Percentiles rank a stretch among this genome's conserved stretches.
phyloP scores from a whole-genome alignment of 2,329 filamentous ascomycete species.

The Macrophomina phaseolina region DNA sequence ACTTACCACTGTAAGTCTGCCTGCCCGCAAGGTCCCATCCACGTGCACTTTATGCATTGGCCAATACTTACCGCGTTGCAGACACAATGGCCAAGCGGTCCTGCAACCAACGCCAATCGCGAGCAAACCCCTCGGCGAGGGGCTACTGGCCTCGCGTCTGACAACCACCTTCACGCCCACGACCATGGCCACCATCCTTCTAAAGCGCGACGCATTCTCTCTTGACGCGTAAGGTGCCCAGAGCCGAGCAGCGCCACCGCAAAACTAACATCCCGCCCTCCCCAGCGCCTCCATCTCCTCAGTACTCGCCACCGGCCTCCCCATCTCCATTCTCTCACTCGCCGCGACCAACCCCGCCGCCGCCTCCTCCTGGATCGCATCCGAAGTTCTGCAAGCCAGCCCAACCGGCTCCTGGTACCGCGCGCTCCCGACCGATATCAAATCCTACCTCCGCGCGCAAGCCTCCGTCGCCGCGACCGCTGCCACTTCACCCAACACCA shows the following conservation, averaged over 20 bases:
- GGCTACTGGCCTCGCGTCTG: background rate
- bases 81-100: slow-evolving; percentile 7
- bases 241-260: too few species aligned
- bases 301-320: slow-evolving; percentile 53
- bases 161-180: background rate
- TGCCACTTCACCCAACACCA: background rate
- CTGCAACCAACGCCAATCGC: background rate
- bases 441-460: slow-evolving; percentile 46
- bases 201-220: background rate
- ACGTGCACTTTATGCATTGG: background rate
- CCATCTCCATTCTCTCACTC: slow-evolving; percentile 47
- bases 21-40: background rate
- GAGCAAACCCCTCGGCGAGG: background rate
- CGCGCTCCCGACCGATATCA: slow-evolving; percentile 51
- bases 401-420: slow-evolving; percentile 53
- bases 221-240: slow-evolving; percentile 3
- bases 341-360: slow-evolving; percentile 50
- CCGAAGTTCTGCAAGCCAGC: slow-evolving; percentile 39
- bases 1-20: background rate
- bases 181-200: background rate
- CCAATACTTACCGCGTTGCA: background rate
- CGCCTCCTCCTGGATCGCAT: slow-evolving; percentile 48
- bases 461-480: background rate
- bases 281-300: slow-evolving; percentile 43
- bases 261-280: background rate